Base-by-base conservation (phyloP, 805 yeast species). In the Sugiyamaella valdiviana region DNA sequence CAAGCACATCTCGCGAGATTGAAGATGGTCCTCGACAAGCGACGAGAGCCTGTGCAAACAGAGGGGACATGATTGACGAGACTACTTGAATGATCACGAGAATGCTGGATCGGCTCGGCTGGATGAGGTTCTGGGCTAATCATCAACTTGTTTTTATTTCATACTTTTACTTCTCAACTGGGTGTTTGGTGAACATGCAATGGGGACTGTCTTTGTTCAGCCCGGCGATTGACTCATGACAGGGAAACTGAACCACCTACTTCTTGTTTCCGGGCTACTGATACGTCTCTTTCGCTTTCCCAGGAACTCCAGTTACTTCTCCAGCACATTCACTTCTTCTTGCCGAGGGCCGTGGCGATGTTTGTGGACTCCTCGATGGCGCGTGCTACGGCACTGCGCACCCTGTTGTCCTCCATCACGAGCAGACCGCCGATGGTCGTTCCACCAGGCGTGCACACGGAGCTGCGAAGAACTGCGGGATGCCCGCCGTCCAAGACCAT, bases 401-500 rank as follows among this genome's bases (percentile, higher is more conserved):
- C 85, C 44, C 91, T 95, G 43, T 79, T 80, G 57, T 88, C 96
- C 71, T 93, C 99, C 83, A 93, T 80, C 55, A 82, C 87, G 66
- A 91, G 76, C 50, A 93, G 72, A 0, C 99, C 99, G 7, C 95
- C 95, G 64, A 93, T 93, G 3, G 99, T 93, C 44, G 97, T 90
- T 29, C 99, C 99, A 24, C 93, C 99, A 20, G 99, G 99, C 0
- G 99, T 93, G 63, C 96, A 89, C 6, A 93, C 93, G 58, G 82
- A 83, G 63, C 85, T 81, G 63, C 86, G 86, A 64, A 93, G 75
- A 10, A 78, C 87, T 16, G 93, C 91, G 9, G 99, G 99, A 62
- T 91, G 96, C 2, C 87, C 89, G 9, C 89, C 82, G 56, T 79
- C 78, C 54, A 82, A 77, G 1, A 83, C 90, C 96, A 93, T 85